These are phyloP conservation scores for Botrytis porri DNA, from an alignment of 2,329 filamentous ascomycete genomes.

Conservation along the genomic window DNA sequence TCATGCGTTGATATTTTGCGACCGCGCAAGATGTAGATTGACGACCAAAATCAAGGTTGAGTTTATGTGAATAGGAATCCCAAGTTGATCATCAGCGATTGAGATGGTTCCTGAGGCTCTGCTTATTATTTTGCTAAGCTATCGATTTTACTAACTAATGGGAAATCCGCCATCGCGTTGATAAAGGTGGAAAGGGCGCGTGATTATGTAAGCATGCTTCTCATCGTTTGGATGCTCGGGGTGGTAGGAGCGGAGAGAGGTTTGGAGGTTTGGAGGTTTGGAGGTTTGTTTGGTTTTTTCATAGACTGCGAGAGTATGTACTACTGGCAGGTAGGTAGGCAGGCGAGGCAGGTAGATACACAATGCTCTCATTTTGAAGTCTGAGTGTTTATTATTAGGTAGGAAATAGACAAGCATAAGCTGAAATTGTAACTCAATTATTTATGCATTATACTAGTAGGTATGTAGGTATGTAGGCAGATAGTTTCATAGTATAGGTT, in stretches of 20 bases:
- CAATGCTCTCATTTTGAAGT: background rate
- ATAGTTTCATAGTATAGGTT: background rate
- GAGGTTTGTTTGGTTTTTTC: background rate
- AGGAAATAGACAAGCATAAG: background rate
- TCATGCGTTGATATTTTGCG: slow-evolving; percentile 12
- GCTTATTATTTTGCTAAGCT: background rate
- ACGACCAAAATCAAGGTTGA: background rate
- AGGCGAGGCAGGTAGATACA: background rate
- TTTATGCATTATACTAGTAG: background rate
- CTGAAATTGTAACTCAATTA: background rate
- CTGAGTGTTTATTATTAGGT: background rate
- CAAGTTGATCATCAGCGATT: background rate
- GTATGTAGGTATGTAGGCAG: background rate
- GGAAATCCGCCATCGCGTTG: background rate
- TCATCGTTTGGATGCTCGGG: background rate
- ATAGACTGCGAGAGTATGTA: too few species aligned
- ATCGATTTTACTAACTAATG: background rate
- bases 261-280: too few species aligned
- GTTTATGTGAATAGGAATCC: background rate
- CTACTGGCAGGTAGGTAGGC: too few species aligned
- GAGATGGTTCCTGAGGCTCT: slow-evolving; percentile 18
- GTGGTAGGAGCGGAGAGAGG: background rate
- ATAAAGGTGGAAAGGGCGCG: slow-evolving; percentile 4
- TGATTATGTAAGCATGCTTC: slow-evolving; percentile 10
- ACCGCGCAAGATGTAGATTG: slow-evolving; percentile 15